Evolutionary conservation across 2,329 filamentous ascomycete species (phyloP), one percentile per base, ranked within the genome.

Genomic region (Aureobasidium sp.): DNA sequence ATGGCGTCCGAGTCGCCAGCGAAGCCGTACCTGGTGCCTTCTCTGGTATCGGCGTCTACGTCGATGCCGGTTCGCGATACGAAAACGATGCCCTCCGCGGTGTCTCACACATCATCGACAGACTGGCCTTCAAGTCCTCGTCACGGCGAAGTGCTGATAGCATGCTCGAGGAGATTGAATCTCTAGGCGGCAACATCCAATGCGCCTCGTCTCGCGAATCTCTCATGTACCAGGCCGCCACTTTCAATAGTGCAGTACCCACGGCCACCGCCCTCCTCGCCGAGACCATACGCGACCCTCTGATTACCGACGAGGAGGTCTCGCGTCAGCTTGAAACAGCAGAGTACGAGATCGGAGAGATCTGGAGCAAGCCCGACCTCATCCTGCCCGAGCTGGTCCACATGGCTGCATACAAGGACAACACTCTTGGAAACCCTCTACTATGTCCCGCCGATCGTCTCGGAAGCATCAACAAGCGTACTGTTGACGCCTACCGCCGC

Each of bases 151-250:
- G 84, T 0, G 85, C 87, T 62, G 92, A 97, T 75, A 81, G 91
- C 68, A 94, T 97, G 86, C 80, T 96, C 22, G 91, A 96, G 75
- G 82, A 87, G 37, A 83, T 97, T 37, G 94, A 97, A 76, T 87
- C 87, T 0, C 80, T 99, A 3, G 94, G 94, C 39, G 94, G 94
- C 36, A 97, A 97, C 74, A 93, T 99, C 64, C 92, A 97, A 77
- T 99, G 94, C 77, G 92, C 93, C 12, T 97, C 92, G 1, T 96
- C 91, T 1, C 84, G 94, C 67, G 94, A 99, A 77, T 91, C 91
- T 62, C 84, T 99, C 77, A 99, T 99, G 94, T 99, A 99, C 79
- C 94, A 99, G 76, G 90, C 91, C 1, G 94, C 94, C 29, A 97
- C 92, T 34, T 99, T 99, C 84, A 99, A 99, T 79, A 88, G 87